Evolutionary conservation across 345 rosid species (phyloP).

Genomic region (Erysimum cheiranthoides): DNA sequence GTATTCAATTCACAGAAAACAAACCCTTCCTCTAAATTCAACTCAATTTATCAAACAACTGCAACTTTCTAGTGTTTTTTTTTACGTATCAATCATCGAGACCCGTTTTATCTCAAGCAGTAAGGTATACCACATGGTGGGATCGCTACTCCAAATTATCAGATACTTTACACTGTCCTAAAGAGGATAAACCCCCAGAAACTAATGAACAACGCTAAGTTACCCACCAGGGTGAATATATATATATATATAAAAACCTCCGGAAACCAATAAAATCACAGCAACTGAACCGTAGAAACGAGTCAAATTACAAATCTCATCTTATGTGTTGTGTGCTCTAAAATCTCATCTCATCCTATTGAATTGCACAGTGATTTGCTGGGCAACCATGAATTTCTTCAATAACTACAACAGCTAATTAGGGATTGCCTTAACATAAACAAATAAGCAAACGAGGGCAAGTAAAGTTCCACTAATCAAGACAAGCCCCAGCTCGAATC

Average conservation of each 20-base stretch:
- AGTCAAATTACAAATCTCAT: constrained; percentile 15
- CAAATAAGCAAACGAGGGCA: not conserved
- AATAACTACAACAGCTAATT: not conserved
- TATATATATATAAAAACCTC: not conserved
- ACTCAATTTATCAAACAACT: constrained; percentile 12
- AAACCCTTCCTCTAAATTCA: constrained; percentile 13
- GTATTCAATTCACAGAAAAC: constrained; percentile 4
- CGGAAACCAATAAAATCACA: constrained; percentile 9
- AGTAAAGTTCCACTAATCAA: not conserved
- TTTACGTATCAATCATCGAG: not conserved
- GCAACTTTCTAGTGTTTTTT: not conserved
- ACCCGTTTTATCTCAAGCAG: not conserved
- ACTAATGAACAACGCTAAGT: not conserved
- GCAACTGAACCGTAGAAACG: not conserved
- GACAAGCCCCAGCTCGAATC: not conserved
- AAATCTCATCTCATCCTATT: constrained; percentile 13
- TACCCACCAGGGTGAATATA: not conserved
- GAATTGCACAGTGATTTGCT: constrained; percentile 16
- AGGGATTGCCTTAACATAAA: not conserved
- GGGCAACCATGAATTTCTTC: constrained; percentile 8
- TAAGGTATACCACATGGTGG: not conserved
- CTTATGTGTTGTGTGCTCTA: not conserved
- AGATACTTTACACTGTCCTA: not conserved
- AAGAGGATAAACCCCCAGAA: constrained; percentile 1
- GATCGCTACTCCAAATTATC: not conserved